Evolutionary conservation across 805 yeast species (phyloP), one percentile per base, ranked within the genome.

Genomic region (Candida ponderosae): DNA sequence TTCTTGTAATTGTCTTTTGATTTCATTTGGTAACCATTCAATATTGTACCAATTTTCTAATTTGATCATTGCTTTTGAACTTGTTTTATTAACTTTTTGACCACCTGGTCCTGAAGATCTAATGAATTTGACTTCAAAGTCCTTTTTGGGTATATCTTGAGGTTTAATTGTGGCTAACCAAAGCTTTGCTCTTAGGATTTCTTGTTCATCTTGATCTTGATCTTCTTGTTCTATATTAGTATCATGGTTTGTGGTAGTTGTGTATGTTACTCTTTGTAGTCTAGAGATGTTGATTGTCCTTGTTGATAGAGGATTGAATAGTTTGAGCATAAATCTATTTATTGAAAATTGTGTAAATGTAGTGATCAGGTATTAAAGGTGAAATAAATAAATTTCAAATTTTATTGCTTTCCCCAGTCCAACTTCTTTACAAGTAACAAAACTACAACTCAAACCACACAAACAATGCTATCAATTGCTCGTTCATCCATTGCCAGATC

Each of bases 61-160:
- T 5, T 72, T 61, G 16, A 85, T 52, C 0, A 85, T 78, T 7
- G 88, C 85, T 48, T 84, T 80, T 2, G 83, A 70, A 23, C 63
- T 67, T 39, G 61, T 67, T 47, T 85, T 85, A 56, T 85, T 85
- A 10, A 86, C 94, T 50, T 86, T 81, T 47, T 85, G 95, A 0
- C 95, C 95, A 1, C 95, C 95, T 0, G 95, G 86, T 0, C 95
- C 95, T 26, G 88, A 74, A 0, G 93, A 72, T 40, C 89, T 57
- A 37, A 76, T 63, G 50, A 59, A 80, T 4, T 65, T 44, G 2
- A 71, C 51, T 2, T 60, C 57, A 47, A 80, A 79, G 14, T 56
- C 46, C 15, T 54, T 44, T 13, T 60, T 53, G 1, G 84, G 85
- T 3, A 80, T 62, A 6, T 52, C 38, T 2, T 41, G 23, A 6